Evolutionary conservation across 2,329 filamentous ascomycete species (phyloP), one percentile per base, ranked within the genome.

Genomic region (Aspergillus sp.): DNA sequence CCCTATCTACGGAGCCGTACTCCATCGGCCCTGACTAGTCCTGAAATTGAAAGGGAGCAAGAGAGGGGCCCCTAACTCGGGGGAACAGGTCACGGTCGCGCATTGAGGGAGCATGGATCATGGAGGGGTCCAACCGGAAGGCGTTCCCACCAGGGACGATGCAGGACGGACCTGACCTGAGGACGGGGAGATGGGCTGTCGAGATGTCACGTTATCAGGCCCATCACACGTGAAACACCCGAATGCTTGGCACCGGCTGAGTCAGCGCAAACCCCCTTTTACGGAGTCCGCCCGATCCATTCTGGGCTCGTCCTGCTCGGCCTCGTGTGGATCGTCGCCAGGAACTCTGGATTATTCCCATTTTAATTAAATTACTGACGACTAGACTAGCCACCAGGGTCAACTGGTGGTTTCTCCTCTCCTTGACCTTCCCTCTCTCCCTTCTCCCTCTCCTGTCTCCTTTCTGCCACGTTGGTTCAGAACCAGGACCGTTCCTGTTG

Each of bases 211-310:
- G 31, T 32, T 32, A 32, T 24, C 24, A 24, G 24, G 24, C 24
- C 24, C 24, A 32, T 32, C 32, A 55, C 53, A 52, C 50, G 29
- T 57, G 65, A 67, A 67, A 67, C 63, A 56, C 24, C 54, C 49
- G 55, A 55, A 39, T 55, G 56, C 63, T 63, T 66, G 63, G 63
- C 45, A 4, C 5, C 12, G 31, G 65, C 63, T 75, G 68, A 75
- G 67, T 75, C 72, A 73, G 49, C 11, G 61, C 26, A 29, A 39
- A 74, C 66, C 73, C 73, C 73, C 73, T 75, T 75, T 75, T 75
- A 69, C 71, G 61, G 60, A 65, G 60, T 56, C 53, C 58, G 36
- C 55, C 52, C 46, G 51, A 47, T 47, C 45, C 18, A 22, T 47
- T 22, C 18, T 11, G 20, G 9, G 5, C 2, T 52, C 45, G 55